phyloP scores from a whole-genome alignment of 345 rosid species.

The Citrus reticulata region DNA sequence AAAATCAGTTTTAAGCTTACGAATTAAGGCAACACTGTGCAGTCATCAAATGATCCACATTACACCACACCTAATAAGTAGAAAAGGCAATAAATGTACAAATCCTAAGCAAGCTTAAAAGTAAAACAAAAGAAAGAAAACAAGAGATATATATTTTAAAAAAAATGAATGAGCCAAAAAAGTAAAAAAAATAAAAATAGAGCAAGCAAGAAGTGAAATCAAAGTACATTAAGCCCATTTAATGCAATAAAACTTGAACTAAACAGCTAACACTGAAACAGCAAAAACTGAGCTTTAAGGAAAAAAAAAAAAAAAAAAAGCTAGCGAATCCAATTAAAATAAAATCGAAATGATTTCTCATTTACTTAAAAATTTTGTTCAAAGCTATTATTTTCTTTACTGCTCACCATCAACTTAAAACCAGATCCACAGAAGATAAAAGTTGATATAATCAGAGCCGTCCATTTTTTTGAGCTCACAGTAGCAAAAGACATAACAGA shows the following conservation, averaged over 20 bases:
- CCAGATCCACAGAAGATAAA: constrained; percentile 31
- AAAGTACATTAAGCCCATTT: background rate
- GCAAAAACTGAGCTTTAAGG: background rate
- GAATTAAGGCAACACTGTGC: constrained; percentile 3
- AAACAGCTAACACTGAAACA: background rate
- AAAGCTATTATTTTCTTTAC: background rate
- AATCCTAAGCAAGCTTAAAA: background rate
- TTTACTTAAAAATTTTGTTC: background rate
- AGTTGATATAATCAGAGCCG: background rate
- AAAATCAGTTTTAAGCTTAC: constrained; percentile 10
- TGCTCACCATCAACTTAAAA: background rate
- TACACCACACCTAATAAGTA: background rate
- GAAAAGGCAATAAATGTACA: background rate
- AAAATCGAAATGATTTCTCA: constrained; percentile 5
- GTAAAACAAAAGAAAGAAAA: background rate
- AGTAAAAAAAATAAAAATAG: background rate
- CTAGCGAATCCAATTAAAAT: background rate
- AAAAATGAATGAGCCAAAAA: background rate
- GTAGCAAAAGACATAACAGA: constrained; percentile 10
- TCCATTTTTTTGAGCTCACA: background rate
- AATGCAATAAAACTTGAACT: constrained; percentile 3
- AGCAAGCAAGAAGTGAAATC: background rate
- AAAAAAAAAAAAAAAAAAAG: too few species aligned
- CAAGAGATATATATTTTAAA: background rate
- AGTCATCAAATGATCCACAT: constrained; percentile 4